Evolutionary conservation across 176 grass and related monocot genomes (phyloP).

Genomic region (Eleusine coracana): DNA sequence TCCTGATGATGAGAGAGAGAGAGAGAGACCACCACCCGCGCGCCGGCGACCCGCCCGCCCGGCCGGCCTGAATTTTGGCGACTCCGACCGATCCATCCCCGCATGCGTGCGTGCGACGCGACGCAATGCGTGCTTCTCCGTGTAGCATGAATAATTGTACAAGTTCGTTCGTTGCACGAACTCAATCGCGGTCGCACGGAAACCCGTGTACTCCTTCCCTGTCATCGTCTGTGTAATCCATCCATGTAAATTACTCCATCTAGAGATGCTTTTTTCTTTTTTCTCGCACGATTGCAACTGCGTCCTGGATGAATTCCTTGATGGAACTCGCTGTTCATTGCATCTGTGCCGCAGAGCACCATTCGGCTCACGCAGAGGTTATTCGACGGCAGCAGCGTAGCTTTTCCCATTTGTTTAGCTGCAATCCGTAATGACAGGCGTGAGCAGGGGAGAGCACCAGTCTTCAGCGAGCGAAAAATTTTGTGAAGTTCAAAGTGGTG

Average conservation of each 20-base stretch:
- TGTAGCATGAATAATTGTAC: constrained; percentile 55
- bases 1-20: neutral
- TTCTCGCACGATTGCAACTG: neutral
- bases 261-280: neutral
- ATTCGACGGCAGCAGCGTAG: neutral
- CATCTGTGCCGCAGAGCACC: neutral
- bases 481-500: neutral
- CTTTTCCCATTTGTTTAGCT: neutral
- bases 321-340: neutral
- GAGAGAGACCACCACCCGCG: neutral
- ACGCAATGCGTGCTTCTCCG: neutral
- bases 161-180: constrained; percentile 17
- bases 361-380: neutral
- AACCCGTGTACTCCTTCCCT: neutral
- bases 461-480: neutral
- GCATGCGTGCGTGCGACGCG: neutral
- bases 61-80: constrained; percentile 33
- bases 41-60: neutral
- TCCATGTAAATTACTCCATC: constrained; percentile 19
- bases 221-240: neutral
- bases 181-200: neutral
- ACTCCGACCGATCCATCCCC: neutral
- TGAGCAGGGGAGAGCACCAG: neutral
- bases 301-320: neutral
- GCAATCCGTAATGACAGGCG: neutral